phyloP scores from a whole-genome alignment of 164 flowering plant genomes.

The Stephania yunnanensis region DNA sequence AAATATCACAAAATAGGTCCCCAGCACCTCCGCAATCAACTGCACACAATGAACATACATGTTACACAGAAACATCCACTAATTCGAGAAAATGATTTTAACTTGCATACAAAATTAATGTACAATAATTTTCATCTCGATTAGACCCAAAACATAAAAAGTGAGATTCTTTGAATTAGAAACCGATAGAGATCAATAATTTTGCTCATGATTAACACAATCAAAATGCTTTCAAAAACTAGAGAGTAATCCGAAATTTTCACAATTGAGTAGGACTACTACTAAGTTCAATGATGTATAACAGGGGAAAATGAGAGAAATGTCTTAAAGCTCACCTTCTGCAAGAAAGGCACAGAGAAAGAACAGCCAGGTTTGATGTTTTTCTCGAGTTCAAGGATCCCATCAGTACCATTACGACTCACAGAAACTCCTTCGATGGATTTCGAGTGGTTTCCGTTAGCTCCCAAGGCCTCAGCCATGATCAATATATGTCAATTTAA shows the following conservation, averaged over 20 bases:
- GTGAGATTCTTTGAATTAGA: too few relatives aligned
- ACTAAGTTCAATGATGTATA: too few relatives aligned
- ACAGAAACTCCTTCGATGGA: conserved; percentile 4
- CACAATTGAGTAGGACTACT: background rate
- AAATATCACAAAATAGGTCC: conserved; percentile 50
- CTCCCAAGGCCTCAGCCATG: conserved; percentile 14
- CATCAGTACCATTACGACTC: background rate
- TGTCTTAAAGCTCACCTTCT: conserved; percentile 15
- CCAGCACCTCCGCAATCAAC: conserved; percentile 49
- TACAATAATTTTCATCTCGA: background rate
- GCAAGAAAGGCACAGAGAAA: conserved; percentile 19
- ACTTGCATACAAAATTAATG: background rate
- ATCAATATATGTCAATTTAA: background rate
- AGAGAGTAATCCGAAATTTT: background rate
- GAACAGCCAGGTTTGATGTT: background rate
- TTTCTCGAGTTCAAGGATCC: background rate
- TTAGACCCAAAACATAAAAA: background rate
- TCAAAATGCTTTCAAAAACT: too few relatives aligned
- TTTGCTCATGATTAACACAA: background rate
- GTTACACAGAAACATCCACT: background rate
- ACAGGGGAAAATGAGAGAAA: background rate
- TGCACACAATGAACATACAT: conserved; percentile 6
- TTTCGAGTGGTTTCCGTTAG: conserved; percentile 12
- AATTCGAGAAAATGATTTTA: too few relatives aligned
- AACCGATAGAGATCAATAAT: too few relatives aligned